Percentiles rank a stretch among this genome's conserved stretches.
phyloP scores from a whole-genome alignment of 192 early-diverging fungal species.

The Phycomyces blakesleeanus region DNA sequence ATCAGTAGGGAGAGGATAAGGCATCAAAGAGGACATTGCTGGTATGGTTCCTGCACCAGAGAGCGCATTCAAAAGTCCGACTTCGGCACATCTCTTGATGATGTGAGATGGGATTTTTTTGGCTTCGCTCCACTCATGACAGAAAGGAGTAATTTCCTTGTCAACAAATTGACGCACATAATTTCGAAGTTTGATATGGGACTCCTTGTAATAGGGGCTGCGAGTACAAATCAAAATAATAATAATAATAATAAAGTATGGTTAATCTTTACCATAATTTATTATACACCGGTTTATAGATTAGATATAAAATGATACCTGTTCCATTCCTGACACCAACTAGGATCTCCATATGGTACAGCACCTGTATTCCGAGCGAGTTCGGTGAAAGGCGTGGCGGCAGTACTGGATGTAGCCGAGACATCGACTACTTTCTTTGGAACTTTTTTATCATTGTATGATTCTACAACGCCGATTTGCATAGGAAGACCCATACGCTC shows the following conservation, averaged over 20 bases:
- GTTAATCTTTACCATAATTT: too few relatives aligned
- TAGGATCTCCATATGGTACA: conserved; percentile 75
- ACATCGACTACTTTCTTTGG: not conserved
- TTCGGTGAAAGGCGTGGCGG: conserved; percentile 17
- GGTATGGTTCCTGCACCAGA: conserved; percentile 47
- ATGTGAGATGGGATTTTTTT: conserved; percentile 68
- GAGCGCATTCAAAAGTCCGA: conserved; percentile 64
- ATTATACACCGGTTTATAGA: too few relatives aligned
- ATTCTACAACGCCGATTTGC: conserved; percentile 31
- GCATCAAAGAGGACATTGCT: conserved; percentile 20
- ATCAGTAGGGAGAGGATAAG: conserved; percentile 42
- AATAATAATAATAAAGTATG: too few relatives aligned
- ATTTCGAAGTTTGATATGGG: conserved; percentile 61
- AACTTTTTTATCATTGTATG: not conserved
- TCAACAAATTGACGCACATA: conserved; percentile 67
- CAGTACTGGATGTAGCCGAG: not conserved
- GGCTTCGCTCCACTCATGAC: conserved; percentile 76
- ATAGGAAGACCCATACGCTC: conserved; percentile 26
- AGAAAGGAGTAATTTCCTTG: conserved; percentile 72
- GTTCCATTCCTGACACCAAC: conserved; percentile 60
- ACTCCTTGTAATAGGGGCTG: conserved; percentile 80
- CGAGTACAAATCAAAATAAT: conserved; percentile 8
- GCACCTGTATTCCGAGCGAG: conserved; percentile 66
- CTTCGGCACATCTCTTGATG: conserved; percentile 62
- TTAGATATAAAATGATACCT: conserved; percentile 8